Evolutionary conservation across 306 rosid genomes (phyloP).

Genomic region (Acacia crassicarpa): DNA sequence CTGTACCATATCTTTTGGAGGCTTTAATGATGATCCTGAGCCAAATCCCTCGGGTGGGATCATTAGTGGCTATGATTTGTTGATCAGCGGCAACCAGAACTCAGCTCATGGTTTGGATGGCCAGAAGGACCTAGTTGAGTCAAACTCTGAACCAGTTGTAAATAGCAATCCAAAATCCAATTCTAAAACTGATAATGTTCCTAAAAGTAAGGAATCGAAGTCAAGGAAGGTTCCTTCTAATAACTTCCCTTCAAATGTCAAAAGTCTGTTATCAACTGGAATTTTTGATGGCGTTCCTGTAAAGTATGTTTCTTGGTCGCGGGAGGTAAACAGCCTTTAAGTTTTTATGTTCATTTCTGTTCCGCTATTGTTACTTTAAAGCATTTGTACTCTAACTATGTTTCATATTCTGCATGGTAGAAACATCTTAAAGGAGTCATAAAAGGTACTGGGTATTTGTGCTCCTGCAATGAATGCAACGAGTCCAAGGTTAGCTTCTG

Average conservation of each 20-base stretch:
- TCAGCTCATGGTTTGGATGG: conserved; percentile 53
- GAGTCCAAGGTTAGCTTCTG: conserved; percentile 65
- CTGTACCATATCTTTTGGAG: conserved; percentile 72
- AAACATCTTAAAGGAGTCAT: conserved; percentile 71
- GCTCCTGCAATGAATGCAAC: conserved; percentile 80
- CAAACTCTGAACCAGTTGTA: conserved; percentile 48
- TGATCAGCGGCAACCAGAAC: conserved; percentile 60
- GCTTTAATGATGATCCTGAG: conserved; percentile 58
- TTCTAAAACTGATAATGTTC: conserved; percentile 40
- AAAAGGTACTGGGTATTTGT: conserved; percentile 90
- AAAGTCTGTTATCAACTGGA: conserved; percentile 91
- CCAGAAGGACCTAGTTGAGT: conserved; percentile 53
- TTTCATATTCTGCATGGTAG: conserved; percentile 48
- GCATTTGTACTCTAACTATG: background rate
- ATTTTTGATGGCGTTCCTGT: conserved; percentile 91
- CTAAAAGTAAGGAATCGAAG: conserved; percentile 73
- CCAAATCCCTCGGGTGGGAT: conserved; percentile 64
- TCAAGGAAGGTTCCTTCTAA: conserved; percentile 70
- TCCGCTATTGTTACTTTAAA: background rate
- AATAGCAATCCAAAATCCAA: conserved; percentile 45
- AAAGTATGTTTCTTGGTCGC: conserved; percentile 89
- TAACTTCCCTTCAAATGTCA: conserved; percentile 95
- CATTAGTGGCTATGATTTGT: conserved; percentile 60
- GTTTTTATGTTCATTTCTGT: conserved; percentile 27
- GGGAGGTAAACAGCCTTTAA: conserved; percentile 60